phyloP scores from a whole-genome alignment of 257 asterid genomes.

The Dorcoceras hygrometricum region DNA sequence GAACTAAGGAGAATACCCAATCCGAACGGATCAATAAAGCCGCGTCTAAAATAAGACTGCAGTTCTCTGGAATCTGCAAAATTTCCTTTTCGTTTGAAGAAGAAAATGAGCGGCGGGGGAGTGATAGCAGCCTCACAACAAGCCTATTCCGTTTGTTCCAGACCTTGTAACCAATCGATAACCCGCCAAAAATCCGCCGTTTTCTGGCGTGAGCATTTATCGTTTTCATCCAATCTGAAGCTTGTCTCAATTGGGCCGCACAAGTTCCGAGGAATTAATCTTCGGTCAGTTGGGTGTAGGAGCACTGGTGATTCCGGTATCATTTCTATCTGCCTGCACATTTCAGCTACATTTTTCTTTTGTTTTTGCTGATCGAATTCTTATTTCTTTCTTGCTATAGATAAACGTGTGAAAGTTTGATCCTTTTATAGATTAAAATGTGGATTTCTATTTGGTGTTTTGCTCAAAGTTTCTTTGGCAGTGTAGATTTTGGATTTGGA shows the following conservation, averaged over 20 bases:
- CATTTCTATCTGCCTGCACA: background rate
- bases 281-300: slow-evolving; percentile 42
- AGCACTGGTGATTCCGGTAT: slow-evolving; percentile 41
- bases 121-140: slow-evolving; percentile 30
- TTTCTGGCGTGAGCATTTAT: slow-evolving; percentile 15
- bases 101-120: slow-evolving; percentile 37
- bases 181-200: slow-evolving; percentile 16
- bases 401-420: background rate
- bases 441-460: background rate
- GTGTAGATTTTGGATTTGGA: background rate
- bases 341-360: background rate
- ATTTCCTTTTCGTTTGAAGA: no score
- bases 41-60: no score
- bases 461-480: background rate
- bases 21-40: no score
- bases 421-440: background rate
- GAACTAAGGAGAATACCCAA: no score
- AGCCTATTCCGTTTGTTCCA: slow-evolving; percentile 19
- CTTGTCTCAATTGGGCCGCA: slow-evolving; percentile 19
- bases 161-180: slow-evolving; percentile 14
- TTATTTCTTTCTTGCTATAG: background rate
- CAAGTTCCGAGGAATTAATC: slow-evolving; percentile 24
- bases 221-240: slow-evolving; percentile 24
- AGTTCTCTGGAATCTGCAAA: no score
- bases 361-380: background rate